phyloP scores from a whole-genome alignment of 2,329 filamentous ascomycete genomes.

The Trichoderma polysporum region DNA sequence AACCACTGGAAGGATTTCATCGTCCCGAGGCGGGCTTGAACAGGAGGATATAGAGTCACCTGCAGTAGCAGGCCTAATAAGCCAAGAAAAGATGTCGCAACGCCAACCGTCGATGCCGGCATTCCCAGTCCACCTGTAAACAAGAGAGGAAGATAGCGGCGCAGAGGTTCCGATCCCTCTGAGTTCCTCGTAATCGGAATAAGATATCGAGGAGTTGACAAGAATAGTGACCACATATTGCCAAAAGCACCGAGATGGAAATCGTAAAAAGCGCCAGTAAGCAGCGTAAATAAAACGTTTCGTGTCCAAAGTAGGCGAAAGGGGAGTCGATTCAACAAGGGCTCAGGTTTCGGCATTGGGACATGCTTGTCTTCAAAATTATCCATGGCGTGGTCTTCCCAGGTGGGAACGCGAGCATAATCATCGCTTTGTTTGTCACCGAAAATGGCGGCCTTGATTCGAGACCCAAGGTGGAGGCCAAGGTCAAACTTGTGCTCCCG shows the following conservation, averaged over 20 bases:
- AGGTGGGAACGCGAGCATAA: conserved; percentile 14
- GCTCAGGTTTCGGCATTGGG: not conserved
- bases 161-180: conserved; percentile 28
- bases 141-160: conserved; percentile 44
- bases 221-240: conserved; percentile 67
- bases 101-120: conserved; percentile 7
- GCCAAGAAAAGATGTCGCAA: conserved; percentile 38
- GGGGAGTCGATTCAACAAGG: conserved; percentile 29
- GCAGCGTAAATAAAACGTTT: conserved; percentile 50
- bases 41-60: conserved; percentile 64
- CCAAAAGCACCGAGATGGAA: conserved; percentile 70
- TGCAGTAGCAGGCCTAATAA: conserved; percentile 68
- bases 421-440: conserved; percentile 27
- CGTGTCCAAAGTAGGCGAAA: conserved; percentile 48
- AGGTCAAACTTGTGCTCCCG: conserved; percentile 40
- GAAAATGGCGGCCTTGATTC: conserved; percentile 34
- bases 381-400: not conserved
- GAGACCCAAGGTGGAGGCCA: conserved; percentile 40
- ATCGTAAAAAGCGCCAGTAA: conserved; percentile 67
- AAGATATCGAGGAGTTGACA: conserved; percentile 60
- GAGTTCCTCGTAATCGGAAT: conserved; percentile 25
- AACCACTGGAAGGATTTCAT: conserved; percentile 65
- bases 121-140: conserved; percentile 44
- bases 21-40: conserved; percentile 65
- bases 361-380: conserved; percentile 22